Conservation (phyloP, 441 rosid species). For the Erodium moschatum region DNA sequence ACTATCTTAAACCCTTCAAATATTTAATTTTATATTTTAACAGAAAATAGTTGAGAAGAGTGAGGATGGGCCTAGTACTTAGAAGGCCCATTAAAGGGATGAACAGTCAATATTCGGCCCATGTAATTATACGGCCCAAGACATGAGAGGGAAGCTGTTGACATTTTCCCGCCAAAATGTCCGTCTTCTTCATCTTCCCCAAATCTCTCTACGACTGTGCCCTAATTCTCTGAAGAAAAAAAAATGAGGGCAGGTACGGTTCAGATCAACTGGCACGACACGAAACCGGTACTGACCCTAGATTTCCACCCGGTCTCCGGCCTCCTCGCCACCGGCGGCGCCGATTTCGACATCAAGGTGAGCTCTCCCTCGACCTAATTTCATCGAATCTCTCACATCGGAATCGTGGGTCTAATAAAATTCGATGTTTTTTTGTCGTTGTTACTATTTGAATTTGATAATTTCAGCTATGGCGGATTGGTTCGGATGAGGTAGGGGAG, state of each 20-base stretch:
- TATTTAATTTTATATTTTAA: too few relatives aligned
- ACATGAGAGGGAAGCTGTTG: neutral
- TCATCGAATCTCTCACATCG: neutral
- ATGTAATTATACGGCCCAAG: neutral
- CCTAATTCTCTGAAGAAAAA: neutral
- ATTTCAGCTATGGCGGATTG: slow-evolving; percentile 62
- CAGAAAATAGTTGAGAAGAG: too few relatives aligned
- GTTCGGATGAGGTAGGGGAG: slow-evolving; percentile 38
- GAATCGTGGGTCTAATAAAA: too few relatives aligned
- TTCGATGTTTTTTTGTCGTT: too few relatives aligned
- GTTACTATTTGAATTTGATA: neutral
- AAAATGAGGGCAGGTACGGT: slow-evolving; percentile 76
- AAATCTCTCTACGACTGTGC: neutral
- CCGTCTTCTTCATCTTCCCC: neutral
- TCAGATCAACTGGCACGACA: slow-evolving; percentile 88
- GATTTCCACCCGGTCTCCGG: slow-evolving; percentile 78
- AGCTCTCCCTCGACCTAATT: neutral
- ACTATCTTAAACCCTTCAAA: too few relatives aligned
- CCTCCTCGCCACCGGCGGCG: slow-evolving; percentile 87
- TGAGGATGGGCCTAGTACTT: too few relatives aligned
- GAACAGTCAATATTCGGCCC: neutral
- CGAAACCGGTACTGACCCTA: slow-evolving; percentile 71
- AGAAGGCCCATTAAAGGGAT: neutral
- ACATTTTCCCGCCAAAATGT: neutral
- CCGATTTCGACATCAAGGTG: slow-evolving; percentile 88